Evolutionary conservation across 2,329 filamentous ascomycete genomes (phyloP), one percentile per base, ranked within the genome.

Genomic region (Ceratocystis lukuohia): DNA sequence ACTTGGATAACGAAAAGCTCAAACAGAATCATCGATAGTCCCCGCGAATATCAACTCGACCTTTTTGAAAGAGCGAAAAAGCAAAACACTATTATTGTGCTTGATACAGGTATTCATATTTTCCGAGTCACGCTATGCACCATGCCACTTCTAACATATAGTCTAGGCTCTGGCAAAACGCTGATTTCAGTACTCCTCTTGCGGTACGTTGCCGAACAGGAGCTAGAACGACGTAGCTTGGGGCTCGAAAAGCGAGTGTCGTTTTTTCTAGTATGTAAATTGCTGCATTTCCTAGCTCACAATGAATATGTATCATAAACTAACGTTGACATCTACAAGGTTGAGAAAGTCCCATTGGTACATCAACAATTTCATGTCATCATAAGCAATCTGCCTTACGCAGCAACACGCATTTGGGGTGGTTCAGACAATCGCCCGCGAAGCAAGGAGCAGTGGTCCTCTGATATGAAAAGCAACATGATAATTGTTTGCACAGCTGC

Each of bases 401-500:
- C 84, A 3, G 81, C 96, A 25, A 84, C 83, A 46, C 85, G 85
- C 68, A 84, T 96, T 63, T 91, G 86, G 70, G 94, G 94, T 10
- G 88, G 75, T 81, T 85, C 86, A 77, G 73, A 74, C 0, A 76
- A 75, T n/a, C 69, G 73, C 25, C 71, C 73, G 61, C 77, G 77
- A 68, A 76, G 71, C 5, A 75, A 75, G 64, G 74, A 72, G 1
- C 82, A 79, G 68, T 86, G 80, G 82, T 71, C 79, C 30, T 77
- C 81, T 65, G 76, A 81, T 15, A 80, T 83, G 61, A 71, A 76
- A 0, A 77, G 86, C 0, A 87, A 90, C 74, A 92, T 90, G 84
- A 88, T 92, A 33, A 83, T 97, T 69, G 91, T 97, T 5, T 96
- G 91, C 76, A 97, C 94, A 0, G 92, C 92, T 0, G 91, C 94